These are phyloP conservation scores for Apiotrichum mycotoxinovorans DNA, from an alignment of 1,284 basidiomycete genomes.

Conservation along the genomic window DNA sequence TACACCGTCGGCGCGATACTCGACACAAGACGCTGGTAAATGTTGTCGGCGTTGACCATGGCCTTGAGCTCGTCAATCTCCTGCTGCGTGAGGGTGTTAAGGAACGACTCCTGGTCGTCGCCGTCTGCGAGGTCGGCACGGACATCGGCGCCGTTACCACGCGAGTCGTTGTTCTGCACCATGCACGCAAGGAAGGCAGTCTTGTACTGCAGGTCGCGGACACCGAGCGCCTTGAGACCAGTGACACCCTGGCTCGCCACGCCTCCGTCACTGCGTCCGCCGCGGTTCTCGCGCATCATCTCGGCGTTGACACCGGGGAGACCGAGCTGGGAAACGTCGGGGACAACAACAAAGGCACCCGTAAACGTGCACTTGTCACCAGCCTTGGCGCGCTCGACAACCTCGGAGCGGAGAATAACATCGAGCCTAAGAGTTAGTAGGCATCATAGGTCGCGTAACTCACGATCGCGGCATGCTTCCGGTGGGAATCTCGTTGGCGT, in stretches of 20 bases:
- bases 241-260: conserved; percentile 84
- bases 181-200: conserved; percentile 98
- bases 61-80: conserved; percentile 91
- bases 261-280: conserved; percentile 63
- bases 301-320: conserved; percentile 92
- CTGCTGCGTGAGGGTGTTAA: conserved; percentile 82
- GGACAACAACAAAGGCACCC: conserved; percentile 96
- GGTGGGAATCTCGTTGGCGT: conserved; percentile 96
- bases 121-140: conserved; percentile 78
- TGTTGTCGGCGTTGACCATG: conserved; percentile 91
- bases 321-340: conserved; percentile 94
- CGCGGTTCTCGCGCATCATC: conserved; percentile 79
- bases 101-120: conserved; percentile 71
- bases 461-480: conserved; percentile 90
- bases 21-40: conserved; percentile 87
- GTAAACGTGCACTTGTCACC: conserved; percentile 99
- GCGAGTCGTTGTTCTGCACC: conserved; percentile 84
- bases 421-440: conserved; percentile 62
- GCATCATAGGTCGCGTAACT: conserved; percentile 20
- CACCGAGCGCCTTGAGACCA: conserved; percentile 89
- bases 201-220: conserved; percentile 94
- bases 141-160: conserved; percentile 73
- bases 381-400: conserved; percentile 96
- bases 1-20: conserved; percentile 98
- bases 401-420: conserved; percentile 89